These are phyloP conservation scores for Wickerhamomyces bisporus DNA, from an alignment of 805 yeast species.

Conservation along the genomic window DNA sequence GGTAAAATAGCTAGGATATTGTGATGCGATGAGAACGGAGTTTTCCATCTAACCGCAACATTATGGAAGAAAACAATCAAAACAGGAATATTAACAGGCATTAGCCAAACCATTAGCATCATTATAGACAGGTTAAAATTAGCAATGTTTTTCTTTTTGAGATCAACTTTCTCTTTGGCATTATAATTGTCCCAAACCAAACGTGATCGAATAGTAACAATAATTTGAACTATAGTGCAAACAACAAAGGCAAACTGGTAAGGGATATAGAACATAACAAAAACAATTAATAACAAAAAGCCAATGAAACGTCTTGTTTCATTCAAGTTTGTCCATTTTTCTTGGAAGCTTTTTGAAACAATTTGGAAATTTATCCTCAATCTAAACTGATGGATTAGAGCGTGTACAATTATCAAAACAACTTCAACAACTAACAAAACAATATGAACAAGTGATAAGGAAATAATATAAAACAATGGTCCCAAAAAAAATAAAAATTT, in stretches of 20 bases:
- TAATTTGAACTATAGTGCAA: slow-evolving; percentile 51
- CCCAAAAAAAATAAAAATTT: slow-evolving; percentile 51
- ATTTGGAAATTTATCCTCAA: neutral
- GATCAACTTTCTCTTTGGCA: slow-evolving; percentile 15
- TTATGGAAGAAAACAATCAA: slow-evolving; percentile 79
- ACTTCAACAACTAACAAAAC: slow-evolving; percentile 22
- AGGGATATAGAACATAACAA: slow-evolving; percentile 64
- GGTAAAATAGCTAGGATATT: slow-evolving; percentile 76
- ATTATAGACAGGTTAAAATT: slow-evolving; percentile 62
- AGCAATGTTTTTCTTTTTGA: slow-evolving; percentile 29
- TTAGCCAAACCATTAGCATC: slow-evolving; percentile 67
- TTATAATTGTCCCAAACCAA: neutral
- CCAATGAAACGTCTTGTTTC: slow-evolving; percentile 14
- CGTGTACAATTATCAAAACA: slow-evolving; percentile 1
- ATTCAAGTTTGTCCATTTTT: neutral
- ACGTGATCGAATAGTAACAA: slow-evolving; percentile 40
- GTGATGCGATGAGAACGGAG: slow-evolving; percentile 85
- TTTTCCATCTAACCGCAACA: slow-evolving; percentile 68
- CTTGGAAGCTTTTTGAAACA: neutral
- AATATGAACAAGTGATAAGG: slow-evolving; percentile 38
- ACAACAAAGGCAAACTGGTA: slow-evolving; percentile 74
- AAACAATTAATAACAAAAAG: slow-evolving; percentile 29
- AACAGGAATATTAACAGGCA: slow-evolving; percentile 76
- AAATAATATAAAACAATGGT: slow-evolving; percentile 44
- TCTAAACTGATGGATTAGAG: no score